Conservation (phyloP, 1,284 basidiomycete genomes). For the Mrakiaceae sp. region DNA sequence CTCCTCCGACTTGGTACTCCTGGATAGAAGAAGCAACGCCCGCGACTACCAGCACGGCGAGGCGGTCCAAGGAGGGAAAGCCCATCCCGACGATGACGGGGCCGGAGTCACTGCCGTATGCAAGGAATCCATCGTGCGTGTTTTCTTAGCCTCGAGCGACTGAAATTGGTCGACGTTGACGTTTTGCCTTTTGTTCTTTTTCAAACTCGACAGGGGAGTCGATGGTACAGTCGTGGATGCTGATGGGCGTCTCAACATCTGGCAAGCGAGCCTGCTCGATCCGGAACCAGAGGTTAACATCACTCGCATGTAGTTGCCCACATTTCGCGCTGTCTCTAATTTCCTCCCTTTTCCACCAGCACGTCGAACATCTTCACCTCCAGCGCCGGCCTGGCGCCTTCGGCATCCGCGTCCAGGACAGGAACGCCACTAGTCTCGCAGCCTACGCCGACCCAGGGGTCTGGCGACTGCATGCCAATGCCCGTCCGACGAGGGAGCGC, state of each 20-base stretch:
- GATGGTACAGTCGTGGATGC: conserved; percentile 15
- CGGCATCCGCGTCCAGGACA: not conserved
- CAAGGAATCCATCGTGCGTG: conserved; percentile 14
- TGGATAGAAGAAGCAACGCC: not conserved
- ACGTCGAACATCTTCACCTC: conserved; percentile 14
- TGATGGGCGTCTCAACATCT: conserved; percentile 14
- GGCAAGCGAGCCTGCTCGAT: conserved; percentile 3
- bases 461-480: too few relatives aligned
- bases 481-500: too few relatives aligned
- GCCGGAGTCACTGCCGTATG: conserved; percentile 18
- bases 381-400: conserved; percentile 15
- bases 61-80: not conserved
- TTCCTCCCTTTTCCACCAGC: not conserved
- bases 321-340: not conserved
- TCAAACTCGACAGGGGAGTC: conserved; percentile 5
- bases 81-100: conserved; percentile 13
- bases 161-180: not conserved
- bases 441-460: conserved; percentile 5
- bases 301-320: not conserved
- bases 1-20: too few relatives aligned
- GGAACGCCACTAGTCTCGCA: not conserved
- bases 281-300: conserved; percentile 14
- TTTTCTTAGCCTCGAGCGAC: not conserved
- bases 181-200: not conserved
- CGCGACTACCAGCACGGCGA: not conserved